phyloP scores from a whole-genome alignment of 768 basidiomycete species.

The Collybia sordida region DNA sequence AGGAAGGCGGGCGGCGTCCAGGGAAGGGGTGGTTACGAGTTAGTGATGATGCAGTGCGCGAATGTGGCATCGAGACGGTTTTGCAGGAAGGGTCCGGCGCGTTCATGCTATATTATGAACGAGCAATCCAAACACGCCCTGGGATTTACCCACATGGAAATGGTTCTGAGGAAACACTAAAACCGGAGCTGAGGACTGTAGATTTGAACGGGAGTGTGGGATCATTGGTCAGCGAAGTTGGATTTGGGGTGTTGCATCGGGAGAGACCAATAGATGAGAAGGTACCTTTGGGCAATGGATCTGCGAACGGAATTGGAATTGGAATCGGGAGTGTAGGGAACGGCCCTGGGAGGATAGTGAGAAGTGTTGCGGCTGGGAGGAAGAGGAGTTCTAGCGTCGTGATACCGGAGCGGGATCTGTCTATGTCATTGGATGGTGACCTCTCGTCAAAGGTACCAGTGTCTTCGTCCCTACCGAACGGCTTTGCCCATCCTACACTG shows the following conservation, averaged over 20 bases:
- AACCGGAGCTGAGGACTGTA: conserved; percentile 45
- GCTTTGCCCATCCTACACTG: conserved; percentile 5
- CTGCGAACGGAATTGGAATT: conserved; percentile 13
- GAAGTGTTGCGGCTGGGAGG: conserved; percentile 51
- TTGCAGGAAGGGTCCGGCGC: conserved; percentile 69
- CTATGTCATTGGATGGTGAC: conserved; percentile 11
- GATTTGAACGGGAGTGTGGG: conserved; percentile 47
- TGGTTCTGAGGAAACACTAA: conserved; percentile 68
- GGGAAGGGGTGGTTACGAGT: conserved; percentile 85
- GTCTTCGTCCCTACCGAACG: conserved; percentile 14
- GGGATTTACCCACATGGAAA: conserved; percentile 18
- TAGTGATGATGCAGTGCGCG: conserved; percentile 80
- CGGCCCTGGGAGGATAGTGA: conserved; percentile 48
- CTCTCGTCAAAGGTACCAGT: conserved; percentile 1
- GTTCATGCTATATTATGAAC: conserved; percentile 97
- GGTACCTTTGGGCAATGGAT: conserved; percentile 12
- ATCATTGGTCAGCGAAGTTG: conserved; percentile 46
- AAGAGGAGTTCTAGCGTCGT: conserved; percentile 37
- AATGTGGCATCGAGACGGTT: conserved; percentile 74
- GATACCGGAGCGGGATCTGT: conserved; percentile 26
- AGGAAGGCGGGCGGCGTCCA: conserved; percentile 24
- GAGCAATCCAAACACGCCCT: conserved; percentile 33
- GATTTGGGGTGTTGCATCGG: conserved; percentile 33
- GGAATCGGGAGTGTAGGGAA: conserved; percentile 16
- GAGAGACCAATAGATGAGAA: conserved; percentile 10